Percentiles rank a stretch among this genome's conserved stretches.
Evolutionary conservation across 805 yeast genomes (phyloP).

Genomic region (Ogataea allantospora): DNA sequence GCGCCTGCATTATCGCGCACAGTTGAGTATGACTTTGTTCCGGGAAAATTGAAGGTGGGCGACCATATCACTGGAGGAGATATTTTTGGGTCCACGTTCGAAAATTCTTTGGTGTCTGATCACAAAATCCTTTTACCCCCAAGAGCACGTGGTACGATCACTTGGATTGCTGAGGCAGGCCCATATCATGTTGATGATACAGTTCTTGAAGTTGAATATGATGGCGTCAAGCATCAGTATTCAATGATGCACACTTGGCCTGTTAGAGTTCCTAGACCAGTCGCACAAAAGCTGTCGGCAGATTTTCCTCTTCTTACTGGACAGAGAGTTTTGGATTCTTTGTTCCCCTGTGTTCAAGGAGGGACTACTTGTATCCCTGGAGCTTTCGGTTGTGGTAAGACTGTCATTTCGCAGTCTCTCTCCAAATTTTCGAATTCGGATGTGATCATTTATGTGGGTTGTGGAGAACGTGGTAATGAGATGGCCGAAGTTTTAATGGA

Average conservation of each 20-base stretch:
- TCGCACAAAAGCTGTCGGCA: conserved; percentile 88
- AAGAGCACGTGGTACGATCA: conserved; percentile 96
- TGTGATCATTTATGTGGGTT: conserved; percentile 91
- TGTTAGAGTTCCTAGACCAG: conserved; percentile 99
- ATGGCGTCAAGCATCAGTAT: conserved; percentile 76
- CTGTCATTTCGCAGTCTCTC: conserved; percentile 95
- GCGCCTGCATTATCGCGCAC: conserved; percentile 92
- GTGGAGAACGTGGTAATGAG: conserved; percentile 97
- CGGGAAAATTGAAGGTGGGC: conserved; percentile 77
- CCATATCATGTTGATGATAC: conserved; percentile 89
- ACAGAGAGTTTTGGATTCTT: conserved; percentile 96
- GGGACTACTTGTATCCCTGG: conserved; percentile 99
- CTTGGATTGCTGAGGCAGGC: conserved; percentile 85
- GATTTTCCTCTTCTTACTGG: conserved; percentile 96
- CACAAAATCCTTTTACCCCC: conserved; percentile 97
- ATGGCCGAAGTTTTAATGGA: conserved; percentile 99
- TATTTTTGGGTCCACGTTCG: conserved; percentile 89
- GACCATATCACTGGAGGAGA: conserved; percentile 99
- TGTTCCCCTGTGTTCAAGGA: conserved; percentile 99
- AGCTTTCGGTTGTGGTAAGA: conserved; percentile 98
- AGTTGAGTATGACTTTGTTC: conserved; percentile 81
- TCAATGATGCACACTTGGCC: conserved; percentile 99
- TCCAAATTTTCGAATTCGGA: conserved; percentile 98
- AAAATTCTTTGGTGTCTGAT: conserved; percentile 87
- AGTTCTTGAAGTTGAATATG: conserved; percentile 90